Conservation (phyloP, 805 yeast species). For the Torulaspora maleeae region DNA sequence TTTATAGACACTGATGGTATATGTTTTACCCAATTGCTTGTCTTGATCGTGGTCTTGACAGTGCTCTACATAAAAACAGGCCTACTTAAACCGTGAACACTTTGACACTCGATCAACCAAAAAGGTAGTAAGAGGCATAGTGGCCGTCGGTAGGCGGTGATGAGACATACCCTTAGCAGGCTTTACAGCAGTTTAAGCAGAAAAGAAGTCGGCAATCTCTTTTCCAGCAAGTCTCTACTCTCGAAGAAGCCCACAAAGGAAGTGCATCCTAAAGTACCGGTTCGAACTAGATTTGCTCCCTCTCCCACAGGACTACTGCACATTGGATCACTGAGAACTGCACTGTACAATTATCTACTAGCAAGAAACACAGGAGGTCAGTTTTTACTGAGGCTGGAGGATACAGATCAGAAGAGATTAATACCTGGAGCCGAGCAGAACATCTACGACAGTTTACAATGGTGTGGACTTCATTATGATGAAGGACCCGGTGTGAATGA, state of each 20-base stretch:
- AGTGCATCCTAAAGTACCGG: slow-evolving; percentile 49
- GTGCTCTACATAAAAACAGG: not conserved
- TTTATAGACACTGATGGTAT: too few relatives aligned
- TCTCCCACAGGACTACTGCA: slow-evolving; percentile 97
- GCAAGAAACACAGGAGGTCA: slow-evolving; percentile 78
- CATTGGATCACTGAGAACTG: slow-evolving; percentile 89
- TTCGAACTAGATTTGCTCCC: slow-evolving; percentile 91
- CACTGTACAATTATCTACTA: slow-evolving; percentile 77
- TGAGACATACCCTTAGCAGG: not conserved
- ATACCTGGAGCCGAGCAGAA: slow-evolving; percentile 79
- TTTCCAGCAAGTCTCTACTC: slow-evolving; percentile 10
- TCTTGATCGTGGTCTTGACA: not conserved
- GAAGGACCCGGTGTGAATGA: slow-evolving; percentile 63
- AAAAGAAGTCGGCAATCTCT: not conserved
- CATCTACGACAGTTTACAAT: slow-evolving; percentile 65
- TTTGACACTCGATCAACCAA: too few relatives aligned
- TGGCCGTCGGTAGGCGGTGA: not conserved
- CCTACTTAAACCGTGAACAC: not conserved
- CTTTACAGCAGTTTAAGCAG: not conserved
- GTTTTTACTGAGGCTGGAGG: slow-evolving; percentile 81
- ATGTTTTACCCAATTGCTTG: not conserved
- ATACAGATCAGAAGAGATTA: slow-evolving; percentile 80
- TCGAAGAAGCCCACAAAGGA: slow-evolving; percentile 21
- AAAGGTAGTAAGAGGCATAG: not conserved
- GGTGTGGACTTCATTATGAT: slow-evolving; percentile 75